Conservation (phyloP, 2,329 filamentous ascomycete species). For the Penicillium sp. region DNA sequence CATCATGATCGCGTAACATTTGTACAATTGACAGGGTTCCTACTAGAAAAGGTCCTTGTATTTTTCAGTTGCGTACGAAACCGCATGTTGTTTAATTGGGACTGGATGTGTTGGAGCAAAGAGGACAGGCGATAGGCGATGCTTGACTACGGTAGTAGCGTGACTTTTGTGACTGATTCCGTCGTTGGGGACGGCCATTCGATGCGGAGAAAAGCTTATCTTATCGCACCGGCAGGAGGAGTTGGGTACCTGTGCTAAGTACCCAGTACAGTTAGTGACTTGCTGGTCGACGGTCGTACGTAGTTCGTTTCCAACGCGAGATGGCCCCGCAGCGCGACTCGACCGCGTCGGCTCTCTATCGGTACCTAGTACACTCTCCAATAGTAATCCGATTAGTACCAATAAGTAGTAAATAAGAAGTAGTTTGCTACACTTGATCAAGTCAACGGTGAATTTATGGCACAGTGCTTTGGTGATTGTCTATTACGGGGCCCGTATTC, state of each 20-base stretch:
- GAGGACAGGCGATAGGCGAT: neutral
- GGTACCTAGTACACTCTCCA: no score
- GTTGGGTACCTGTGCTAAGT: neutral
- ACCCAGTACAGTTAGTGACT: no score
- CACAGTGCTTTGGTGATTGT: no score
- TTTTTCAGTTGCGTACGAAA: constrained; percentile 30
- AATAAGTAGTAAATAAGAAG: no score
- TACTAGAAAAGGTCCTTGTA: constrained; percentile 19
- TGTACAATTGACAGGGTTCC: neutral
- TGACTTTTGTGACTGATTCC: constrained; percentile 5
- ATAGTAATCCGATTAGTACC: no score
- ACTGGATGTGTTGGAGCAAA: neutral
- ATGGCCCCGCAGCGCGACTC: no score
- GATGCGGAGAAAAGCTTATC: constrained; percentile 1
- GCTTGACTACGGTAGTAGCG: constrained; percentile 8
- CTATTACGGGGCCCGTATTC: no score
- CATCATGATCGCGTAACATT: neutral
- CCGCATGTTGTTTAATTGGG: constrained; percentile 23
- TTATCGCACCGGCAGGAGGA: neutral
- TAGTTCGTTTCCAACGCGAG: no score
- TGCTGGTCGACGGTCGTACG: no score
- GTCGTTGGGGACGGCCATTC: neutral
- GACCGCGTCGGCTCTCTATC: no score
- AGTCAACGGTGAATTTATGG: no score
- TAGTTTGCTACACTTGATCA: no score